These are phyloP conservation scores for Porodaedalea pini DNA, from an alignment of 1,284 basidiomycete species.

Conservation along the genomic window DNA sequence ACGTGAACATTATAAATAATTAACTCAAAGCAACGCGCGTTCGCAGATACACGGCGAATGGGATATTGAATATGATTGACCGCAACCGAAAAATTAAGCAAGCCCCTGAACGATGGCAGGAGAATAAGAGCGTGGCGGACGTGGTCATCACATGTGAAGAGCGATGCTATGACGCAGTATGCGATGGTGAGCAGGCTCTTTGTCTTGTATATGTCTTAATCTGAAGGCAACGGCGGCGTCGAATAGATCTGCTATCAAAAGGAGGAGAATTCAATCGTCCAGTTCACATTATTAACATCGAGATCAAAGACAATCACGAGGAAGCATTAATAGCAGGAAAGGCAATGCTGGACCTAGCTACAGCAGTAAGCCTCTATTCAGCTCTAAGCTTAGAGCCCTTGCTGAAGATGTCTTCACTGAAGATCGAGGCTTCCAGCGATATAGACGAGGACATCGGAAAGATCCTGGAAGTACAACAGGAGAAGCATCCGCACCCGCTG, in stretches of 20 bases:
- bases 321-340: constrained; percentile 94
- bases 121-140: constrained; percentile 82
- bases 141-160: constrained; percentile 99
- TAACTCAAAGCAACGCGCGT: constrained; percentile 18
- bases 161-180: constrained; percentile 97
- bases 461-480: constrained; percentile 82
- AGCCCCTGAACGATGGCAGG: constrained; percentile 97
- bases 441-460: constrained; percentile 89
- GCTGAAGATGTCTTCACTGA: not conserved
- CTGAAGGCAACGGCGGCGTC: not conserved
- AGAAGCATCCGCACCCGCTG: constrained; percentile 87
- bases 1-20: constrained; percentile 4
- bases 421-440: constrained; percentile 87
- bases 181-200: constrained; percentile 72
- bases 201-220: constrained; percentile 6
- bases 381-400: not conserved
- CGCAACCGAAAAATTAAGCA: constrained; percentile 90
- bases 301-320: constrained; percentile 99
- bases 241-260: constrained; percentile 77
- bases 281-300: constrained; percentile 96
- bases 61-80: constrained; percentile 96
- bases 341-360: constrained; percentile 91
- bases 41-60: constrained; percentile 88
- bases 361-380: constrained; percentile 59
- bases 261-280: constrained; percentile 92